Evolutionary conservation across 441 rosid genomes (phyloP).

Genomic region (Melastoma candidum): DNA sequence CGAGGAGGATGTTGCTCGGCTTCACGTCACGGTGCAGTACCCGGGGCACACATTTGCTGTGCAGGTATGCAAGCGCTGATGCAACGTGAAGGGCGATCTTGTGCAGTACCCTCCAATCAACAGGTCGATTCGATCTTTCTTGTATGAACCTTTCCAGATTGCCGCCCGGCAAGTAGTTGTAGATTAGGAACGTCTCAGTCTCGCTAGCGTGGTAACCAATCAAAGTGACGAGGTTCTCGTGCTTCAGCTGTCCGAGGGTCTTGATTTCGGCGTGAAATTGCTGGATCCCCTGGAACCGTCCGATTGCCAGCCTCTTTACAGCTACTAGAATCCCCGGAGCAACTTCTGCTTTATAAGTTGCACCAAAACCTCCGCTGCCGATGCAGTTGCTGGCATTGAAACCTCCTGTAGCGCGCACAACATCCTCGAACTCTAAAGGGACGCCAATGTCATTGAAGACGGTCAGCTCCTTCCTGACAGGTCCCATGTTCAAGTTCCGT

Average conservation of each 20-base stretch:
- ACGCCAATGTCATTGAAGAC: conserved; percentile 49
- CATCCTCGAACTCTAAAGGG: conserved; percentile 57
- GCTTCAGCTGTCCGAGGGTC: conserved; percentile 62
- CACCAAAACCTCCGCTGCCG: conserved; percentile 82
- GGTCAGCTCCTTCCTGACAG: conserved; percentile 48
- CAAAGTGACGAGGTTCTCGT: conserved; percentile 65
- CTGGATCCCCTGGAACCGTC: conserved; percentile 73
- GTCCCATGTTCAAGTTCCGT: conserved; percentile 35
- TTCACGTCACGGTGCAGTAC: conserved; percentile 89
- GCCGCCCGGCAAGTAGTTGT: conserved; percentile 83
- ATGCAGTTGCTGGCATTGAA: conserved; percentile 78
- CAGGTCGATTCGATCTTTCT: conserved; percentile 53
- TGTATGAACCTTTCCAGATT: conserved; percentile 76
- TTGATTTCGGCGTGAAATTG: conserved; percentile 81
- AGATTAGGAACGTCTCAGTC: conserved; percentile 76
- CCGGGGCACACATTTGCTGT: conserved; percentile 70
- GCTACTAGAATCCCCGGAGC: conserved; percentile 53
- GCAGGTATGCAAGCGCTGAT: conserved; percentile 75
- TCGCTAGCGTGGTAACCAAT: conserved; percentile 90
- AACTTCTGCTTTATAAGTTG: conserved; percentile 70
- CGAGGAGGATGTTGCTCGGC: conserved; percentile 81
- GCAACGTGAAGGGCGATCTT: conserved; percentile 80
- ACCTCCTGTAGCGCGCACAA: conserved; percentile 65
- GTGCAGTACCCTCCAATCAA: conserved; percentile 59
- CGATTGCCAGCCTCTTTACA: conserved; percentile 73